These are phyloP conservation scores for Salvia rosmarinus DNA, from an alignment of 257 asterid species.

Conservation along the genomic window DNA sequence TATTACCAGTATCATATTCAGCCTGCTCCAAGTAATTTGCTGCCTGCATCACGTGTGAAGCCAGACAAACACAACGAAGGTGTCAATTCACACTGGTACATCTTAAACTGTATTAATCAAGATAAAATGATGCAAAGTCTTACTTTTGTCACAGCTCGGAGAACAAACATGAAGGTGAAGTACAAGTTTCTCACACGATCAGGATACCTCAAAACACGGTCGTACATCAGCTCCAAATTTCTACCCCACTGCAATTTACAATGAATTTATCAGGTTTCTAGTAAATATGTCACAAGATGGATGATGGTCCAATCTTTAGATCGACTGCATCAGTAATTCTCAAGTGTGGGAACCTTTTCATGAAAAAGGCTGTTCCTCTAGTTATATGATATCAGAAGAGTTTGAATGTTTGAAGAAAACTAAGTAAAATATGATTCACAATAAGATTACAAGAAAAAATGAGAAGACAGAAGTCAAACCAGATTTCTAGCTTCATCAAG, in stretches of 20 bases:
- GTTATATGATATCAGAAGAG: constrained; percentile 10
- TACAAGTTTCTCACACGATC: constrained; percentile 89
- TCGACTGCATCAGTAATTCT: neutral
- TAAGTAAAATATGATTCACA: constrained; percentile 10
- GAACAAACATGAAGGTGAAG: constrained; percentile 93
- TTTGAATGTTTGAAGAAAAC: neutral
- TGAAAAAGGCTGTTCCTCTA: neutral
- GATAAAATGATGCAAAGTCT: constrained; percentile 31
- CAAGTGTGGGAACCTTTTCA: neutral
- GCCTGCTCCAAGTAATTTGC: constrained; percentile 91
- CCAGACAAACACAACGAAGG: constrained; percentile 6
- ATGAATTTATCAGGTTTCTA: constrained; percentile 34
- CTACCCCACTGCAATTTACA: constrained; percentile 83
- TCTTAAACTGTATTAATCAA: neutral
- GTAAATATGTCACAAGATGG: constrained; percentile 15
- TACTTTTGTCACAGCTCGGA: constrained; percentile 93
- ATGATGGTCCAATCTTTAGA: neutral
- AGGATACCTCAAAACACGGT: constrained; percentile 85
- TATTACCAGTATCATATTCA: constrained; percentile 75
- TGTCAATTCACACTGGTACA: constrained; percentile 14
- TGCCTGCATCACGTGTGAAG: constrained; percentile 54
- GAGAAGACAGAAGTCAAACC: constrained; percentile 49
- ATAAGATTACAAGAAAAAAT: constrained; percentile 18
- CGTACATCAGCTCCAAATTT: constrained; percentile 73
- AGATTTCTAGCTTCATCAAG: constrained; percentile 75